A percentile compares a stretch with the other conserved stretches of the same genome.
These are phyloP conservation scores for Neurospora sp. DNA, from an alignment of 2,329 filamentous ascomycete species.

Conservation along the genomic window DNA sequence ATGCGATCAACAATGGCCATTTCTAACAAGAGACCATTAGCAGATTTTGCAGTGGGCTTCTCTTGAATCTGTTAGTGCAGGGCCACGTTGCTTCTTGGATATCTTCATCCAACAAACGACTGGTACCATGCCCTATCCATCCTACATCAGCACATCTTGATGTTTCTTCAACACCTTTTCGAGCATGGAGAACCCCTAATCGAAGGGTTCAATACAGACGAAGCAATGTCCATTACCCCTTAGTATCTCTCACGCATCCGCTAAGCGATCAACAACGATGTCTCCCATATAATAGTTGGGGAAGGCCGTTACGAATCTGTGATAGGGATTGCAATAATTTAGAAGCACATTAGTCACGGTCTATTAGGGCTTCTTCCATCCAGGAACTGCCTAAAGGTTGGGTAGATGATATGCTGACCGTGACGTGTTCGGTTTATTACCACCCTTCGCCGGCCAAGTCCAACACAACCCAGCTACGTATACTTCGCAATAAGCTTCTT, in stretches of 20 bases:
- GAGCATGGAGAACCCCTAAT: background rate
- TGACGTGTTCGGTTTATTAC: background rate
- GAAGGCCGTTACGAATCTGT: no score
- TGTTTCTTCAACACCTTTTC: background rate
- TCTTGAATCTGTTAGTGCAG: background rate
- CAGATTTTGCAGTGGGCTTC: background rate
- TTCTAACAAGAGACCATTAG: background rate
- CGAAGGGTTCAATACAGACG: background rate
- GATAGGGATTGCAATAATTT: no score
- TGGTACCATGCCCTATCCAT: background rate
- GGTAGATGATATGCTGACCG: background rate
- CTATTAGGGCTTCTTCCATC: no score
- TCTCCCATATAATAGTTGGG: background rate
- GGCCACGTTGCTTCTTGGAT: background rate
- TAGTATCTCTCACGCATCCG: background rate
- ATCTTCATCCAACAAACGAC: background rate
- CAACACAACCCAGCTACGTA: conserved; percentile 25
- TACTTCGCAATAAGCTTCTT: conserved; percentile 64
- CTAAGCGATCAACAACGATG: background rate
- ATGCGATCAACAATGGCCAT: background rate
- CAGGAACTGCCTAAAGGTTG: no score
- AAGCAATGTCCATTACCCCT: background rate
- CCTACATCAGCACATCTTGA: background rate
- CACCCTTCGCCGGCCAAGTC: background rate
- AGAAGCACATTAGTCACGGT: no score